phyloP scores from a whole-genome alignment of 2,329 filamentous ascomycete species.

The Xylariaceae sp. region DNA sequence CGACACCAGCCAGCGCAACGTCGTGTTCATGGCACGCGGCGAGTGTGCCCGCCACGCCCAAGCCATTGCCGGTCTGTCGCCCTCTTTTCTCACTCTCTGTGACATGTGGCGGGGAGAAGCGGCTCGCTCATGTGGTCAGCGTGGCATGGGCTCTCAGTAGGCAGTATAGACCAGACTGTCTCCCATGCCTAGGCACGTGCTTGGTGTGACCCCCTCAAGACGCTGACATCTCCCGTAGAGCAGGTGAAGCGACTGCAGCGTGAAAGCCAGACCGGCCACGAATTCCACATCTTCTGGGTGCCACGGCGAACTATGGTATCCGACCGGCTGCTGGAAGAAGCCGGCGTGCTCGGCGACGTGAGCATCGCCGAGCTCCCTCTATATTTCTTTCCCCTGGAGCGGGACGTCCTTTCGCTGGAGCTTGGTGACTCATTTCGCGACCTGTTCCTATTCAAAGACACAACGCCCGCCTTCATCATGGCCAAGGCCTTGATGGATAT shows the following conservation, averaged over 20 bases:
- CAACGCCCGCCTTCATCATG: slow-evolving; percentile 80
- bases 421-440: slow-evolving; percentile 81
- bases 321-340: slow-evolving; percentile 85
- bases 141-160: slow-evolving; percentile 11
- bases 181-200: too few species aligned
- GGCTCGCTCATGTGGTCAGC: too few species aligned
- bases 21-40: slow-evolving; percentile 86
- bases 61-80: slow-evolving; percentile 73
- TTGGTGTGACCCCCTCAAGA: too few species aligned
- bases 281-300: slow-evolving; percentile 95
- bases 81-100: too few species aligned
- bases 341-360: slow-evolving; percentile 86
- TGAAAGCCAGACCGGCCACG: slow-evolving; percentile 83
- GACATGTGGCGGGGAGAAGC: too few species aligned
- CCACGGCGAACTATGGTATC: slow-evolving; percentile 86
- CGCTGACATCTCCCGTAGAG: slow-evolving; percentile 59
- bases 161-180: too few species aligned
- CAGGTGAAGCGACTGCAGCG: slow-evolving; percentile 86
- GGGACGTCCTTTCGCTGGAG: slow-evolving; percentile 85
- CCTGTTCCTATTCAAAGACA: slow-evolving; percentile 83
- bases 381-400: slow-evolving; percentile 85
- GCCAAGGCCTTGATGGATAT: slow-evolving; percentile 91
- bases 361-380: slow-evolving; percentile 81
- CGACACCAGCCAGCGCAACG: slow-evolving; percentile 88
- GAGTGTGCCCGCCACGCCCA: slow-evolving; percentile 81